Evolutionary conservation across 257 asterid species (phyloP).

Genomic region (Sherardia arvensis): DNA sequence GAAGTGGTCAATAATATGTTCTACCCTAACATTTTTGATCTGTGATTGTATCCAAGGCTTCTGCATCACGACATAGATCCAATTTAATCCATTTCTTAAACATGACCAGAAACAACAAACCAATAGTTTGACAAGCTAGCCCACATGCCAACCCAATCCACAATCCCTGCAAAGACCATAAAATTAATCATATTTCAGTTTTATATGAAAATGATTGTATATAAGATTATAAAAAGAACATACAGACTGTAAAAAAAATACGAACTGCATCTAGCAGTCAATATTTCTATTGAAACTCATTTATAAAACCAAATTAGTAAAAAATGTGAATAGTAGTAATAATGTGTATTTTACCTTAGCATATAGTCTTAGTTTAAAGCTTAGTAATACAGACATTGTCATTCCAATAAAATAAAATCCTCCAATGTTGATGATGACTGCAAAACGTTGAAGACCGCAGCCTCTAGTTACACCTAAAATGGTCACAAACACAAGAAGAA

Average conservation of each 20-base stretch:
- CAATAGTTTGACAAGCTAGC: slow-evolving; percentile 35
- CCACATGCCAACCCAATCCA: slow-evolving; percentile 76
- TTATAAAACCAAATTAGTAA: too few species aligned
- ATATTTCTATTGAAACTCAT: too few species aligned
- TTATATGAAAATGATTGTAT: too few species aligned
- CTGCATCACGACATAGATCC: slow-evolving; percentile 15
- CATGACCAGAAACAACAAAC: slow-evolving; percentile 40
- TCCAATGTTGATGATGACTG: slow-evolving; percentile 43
- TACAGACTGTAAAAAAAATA: too few species aligned
- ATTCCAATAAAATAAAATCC: slow-evolving; percentile 57
- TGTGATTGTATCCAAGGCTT: background rate
- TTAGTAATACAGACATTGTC: slow-evolving; percentile 46
- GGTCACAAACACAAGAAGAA: background rate
- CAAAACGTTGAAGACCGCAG: slow-evolving; percentile 72
- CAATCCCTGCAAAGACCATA: slow-evolving; percentile 37
- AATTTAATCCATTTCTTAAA: slow-evolving; percentile 47
- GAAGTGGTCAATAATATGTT: too few species aligned
- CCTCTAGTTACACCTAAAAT: slow-evolving; percentile 68
- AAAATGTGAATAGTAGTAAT: too few species aligned
- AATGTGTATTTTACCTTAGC: slow-evolving; percentile 35
- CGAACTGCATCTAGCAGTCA: too few species aligned
- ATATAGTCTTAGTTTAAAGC: slow-evolving; percentile 38
- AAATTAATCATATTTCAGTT: background rate
- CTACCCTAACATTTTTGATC: too few species aligned
- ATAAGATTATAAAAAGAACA: too few species aligned